phyloP scores from a whole-genome alignment of 345 rosid species.

The Arabidopsis thaliana region TAIR10.1 NC_003075.7:13871001-13871500 shows the following conservation, averaged over 20 bases:
- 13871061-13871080: not conserved
- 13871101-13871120: not conserved
- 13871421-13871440: not conserved
- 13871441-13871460: too few relatives aligned
- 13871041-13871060: not conserved
- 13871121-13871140: not conserved
- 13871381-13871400: not conserved
- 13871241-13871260: not conserved
- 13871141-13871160: not conserved
- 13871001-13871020: not conserved
- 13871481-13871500: not conserved
- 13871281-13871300: too few relatives aligned
- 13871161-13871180: too few relatives aligned
- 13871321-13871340: not conserved
- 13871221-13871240: too few relatives aligned
- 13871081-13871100: not conserved
- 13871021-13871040: not conserved
- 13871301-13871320: not conserved
- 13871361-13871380: not conserved
- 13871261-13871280: conserved; percentile 11
- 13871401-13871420: not conserved
- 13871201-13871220: not conserved
- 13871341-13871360: not conserved
- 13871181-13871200: not conserved
- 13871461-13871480: not conserved